Percentiles rank a stretch among this genome's conserved stretches.
phyloP scores from a whole-genome alignment of 2,329 filamentous ascomycete genomes.

The Tolypocladium tropicale region DNA sequence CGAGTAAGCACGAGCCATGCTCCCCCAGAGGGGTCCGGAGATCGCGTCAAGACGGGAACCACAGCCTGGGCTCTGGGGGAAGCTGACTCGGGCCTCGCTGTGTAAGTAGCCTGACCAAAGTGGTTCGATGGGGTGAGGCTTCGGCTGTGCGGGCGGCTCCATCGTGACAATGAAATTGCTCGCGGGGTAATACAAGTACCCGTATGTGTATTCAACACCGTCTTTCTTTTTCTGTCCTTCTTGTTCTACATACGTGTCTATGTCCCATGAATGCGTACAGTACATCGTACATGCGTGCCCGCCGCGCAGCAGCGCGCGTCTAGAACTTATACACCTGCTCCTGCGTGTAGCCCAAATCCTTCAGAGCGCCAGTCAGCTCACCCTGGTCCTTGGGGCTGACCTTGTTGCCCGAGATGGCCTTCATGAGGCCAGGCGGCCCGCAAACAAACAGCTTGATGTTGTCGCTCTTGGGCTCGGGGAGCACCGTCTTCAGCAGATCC shows the following conservation, averaged over 20 bases:
- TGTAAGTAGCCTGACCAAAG: neutral
- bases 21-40: too few species aligned
- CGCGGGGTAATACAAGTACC: too few species aligned
- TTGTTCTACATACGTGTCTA: too few species aligned
- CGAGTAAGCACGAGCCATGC: too few species aligned
- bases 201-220: too few species aligned
- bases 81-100: neutral
- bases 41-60: too few species aligned
- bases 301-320: neutral
- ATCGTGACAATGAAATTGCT: neutral
- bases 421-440: conserved; percentile 87
- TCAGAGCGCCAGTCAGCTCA: conserved; percentile 70
- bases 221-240: too few species aligned
- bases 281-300: neutral
- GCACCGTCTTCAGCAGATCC: conserved; percentile 87
- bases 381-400: conserved; percentile 89
- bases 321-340: conserved; percentile 96
- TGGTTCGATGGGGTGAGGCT: neutral
- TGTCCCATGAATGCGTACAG: neutral
- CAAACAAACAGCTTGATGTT: conserved; percentile 97
- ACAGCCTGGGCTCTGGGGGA: neutral
- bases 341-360: conserved; percentile 60
- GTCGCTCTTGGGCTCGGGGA: conserved; percentile 82
- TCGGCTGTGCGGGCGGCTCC: neutral
- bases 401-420: conserved; percentile 83